Percentiles rank a stretch among this genome's conserved stretches.
Evolutionary conservation across 495 filamentous ascomycete genomes (phyloP).

Genomic region (Aspergillus mulundensis): DNA sequence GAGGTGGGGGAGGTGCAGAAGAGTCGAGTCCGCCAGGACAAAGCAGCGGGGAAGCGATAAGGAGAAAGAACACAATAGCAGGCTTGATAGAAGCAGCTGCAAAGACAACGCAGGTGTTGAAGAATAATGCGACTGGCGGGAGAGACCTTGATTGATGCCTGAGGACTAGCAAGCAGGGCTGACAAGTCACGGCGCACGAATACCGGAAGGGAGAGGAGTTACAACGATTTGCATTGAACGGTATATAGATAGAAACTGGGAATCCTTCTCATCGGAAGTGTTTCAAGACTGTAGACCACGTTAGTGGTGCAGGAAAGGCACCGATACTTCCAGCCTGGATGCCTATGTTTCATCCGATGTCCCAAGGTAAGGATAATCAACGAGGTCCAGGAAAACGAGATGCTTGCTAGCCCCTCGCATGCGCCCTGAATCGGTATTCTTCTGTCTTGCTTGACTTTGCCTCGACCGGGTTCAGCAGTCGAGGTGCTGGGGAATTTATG

Average conservation of each 20-base stretch:
- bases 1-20: conserved; percentile 2
- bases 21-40: conserved; percentile 9
- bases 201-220: conserved; percentile 11
- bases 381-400: not conserved
- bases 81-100: conserved; percentile 11
- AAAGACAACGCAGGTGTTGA: conserved; percentile 6
- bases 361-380: not conserved
- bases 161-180: conserved; percentile 14
- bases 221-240: conserved; percentile 17
- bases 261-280: not conserved
- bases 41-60: conserved; percentile 2
- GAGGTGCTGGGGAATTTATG: conserved; percentile 9
- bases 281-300: conserved; percentile 4
- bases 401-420: conserved; percentile 1
- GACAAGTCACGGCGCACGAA: conserved; percentile 18
- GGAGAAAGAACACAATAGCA: not conserved
- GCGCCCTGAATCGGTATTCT: not conserved
- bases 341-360: conserved; percentile 3
- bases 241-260: not conserved
- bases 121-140: conserved; percentile 16
- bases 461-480: not conserved
- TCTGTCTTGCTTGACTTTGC: not conserved
- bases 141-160: conserved; percentile 19
- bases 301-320: conserved; percentile 1
- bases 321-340: not conserved